Evolutionary conservation across 202 grass and related monocot species (phyloP).

Genomic region (Bolboschoenoplectus hybrid): DNA sequence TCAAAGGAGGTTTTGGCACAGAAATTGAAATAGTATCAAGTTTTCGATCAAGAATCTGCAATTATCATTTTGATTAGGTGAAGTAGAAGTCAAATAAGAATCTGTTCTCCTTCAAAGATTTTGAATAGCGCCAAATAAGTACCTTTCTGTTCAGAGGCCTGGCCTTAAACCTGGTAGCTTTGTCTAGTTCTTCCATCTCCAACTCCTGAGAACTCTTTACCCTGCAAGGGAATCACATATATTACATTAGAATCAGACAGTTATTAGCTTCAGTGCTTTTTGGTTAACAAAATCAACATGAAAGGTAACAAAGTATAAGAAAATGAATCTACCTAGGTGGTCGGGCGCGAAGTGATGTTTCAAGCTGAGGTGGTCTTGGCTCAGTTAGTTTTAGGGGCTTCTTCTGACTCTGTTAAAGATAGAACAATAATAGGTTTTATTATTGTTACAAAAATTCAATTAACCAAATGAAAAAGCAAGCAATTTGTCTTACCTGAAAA

Average conservation of each 20-base stretch:
- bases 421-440: conserved; percentile 40
- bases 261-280: not conserved
- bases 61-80: conserved; percentile 23
- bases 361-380: conserved; percentile 69
- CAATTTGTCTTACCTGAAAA: conserved; percentile 44
- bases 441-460: not conserved
- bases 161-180: conserved; percentile 89
- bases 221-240: conserved; percentile 43
- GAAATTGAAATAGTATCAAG: conserved; percentile 54
- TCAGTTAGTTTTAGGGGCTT: conserved; percentile 55
- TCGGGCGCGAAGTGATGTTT: conserved; percentile 74
- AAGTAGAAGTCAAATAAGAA: not conserved
- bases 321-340: conserved; percentile 64
- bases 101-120: not conserved
- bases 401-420: conserved; percentile 59
- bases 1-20: conserved; percentile 55
- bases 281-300: conserved; percentile 1
- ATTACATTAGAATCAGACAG: conserved; percentile 29
- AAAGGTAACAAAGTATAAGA: not conserved
- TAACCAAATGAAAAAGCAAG: not conserved
- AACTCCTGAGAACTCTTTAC: conserved; percentile 86
- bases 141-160: conserved; percentile 89
- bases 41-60: conserved; percentile 91
- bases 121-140: not conserved
- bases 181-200: conserved; percentile 87